A percentile compares a stretch with the other conserved stretches of the same genome.
phyloP scores from a whole-genome alignment of 768 basidiomycete species.

The Termitomyces sp. region DNA sequence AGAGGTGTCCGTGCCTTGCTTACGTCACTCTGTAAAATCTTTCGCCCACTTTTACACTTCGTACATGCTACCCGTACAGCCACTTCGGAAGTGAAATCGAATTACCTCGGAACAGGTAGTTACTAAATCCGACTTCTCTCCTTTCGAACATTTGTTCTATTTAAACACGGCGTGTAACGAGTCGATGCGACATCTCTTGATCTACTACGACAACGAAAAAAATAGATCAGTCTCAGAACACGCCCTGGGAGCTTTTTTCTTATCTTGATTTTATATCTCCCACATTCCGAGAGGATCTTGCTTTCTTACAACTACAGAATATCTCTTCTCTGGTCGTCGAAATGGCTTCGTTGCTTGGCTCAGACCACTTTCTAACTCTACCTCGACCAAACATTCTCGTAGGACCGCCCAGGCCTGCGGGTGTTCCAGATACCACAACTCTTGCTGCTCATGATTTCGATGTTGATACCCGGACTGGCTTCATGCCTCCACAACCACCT shows the following conservation, averaged over 20 bases:
- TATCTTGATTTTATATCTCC: not conserved
- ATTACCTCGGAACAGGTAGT: not conserved
- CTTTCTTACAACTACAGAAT: not conserved
- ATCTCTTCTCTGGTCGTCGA: not conserved
- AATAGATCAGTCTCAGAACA: not conserved
- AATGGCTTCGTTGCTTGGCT: constrained; percentile 9
- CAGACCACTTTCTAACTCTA: constrained; percentile 15
- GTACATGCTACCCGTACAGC: not conserved
- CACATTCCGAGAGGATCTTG: not conserved
- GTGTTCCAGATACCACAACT: constrained; percentile 17
- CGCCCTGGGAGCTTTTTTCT: not conserved
- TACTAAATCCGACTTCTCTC: too few species aligned
- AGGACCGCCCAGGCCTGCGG: constrained; percentile 8
- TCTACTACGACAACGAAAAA: not conserved
- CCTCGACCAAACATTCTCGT: constrained; percentile 13
- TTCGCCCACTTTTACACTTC: not conserved
- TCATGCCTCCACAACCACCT: constrained; percentile 81
- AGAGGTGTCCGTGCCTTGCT: not conserved
- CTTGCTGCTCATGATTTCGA: constrained; percentile 78
- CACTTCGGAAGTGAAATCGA: not conserved
- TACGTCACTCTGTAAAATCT: not conserved
- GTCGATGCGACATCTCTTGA: not conserved
- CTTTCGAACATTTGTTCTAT: not conserved
- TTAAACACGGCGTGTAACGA: not conserved
- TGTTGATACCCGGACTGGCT: constrained; percentile 86